phyloP scores from a whole-genome alignment of 352 stramenopile genomes.

The Pythium grandisporangium region DNA sequence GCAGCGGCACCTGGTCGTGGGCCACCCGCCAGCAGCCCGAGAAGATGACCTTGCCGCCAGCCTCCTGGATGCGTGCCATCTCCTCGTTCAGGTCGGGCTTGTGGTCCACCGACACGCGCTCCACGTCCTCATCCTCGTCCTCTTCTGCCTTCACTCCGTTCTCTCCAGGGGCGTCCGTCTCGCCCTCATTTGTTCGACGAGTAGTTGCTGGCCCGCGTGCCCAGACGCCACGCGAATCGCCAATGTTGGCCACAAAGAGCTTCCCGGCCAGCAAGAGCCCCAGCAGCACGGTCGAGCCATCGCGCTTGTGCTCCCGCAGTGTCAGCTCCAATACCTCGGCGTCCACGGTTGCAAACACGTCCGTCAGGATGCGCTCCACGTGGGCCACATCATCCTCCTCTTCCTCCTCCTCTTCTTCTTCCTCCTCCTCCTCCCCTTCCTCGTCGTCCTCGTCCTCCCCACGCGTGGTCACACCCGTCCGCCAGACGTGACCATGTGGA shows the following conservation, averaged over 20 bases:
- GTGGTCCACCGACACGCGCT: slow-evolving; percentile 70
- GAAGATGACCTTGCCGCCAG: slow-evolving; percentile 70
- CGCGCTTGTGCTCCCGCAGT: slow-evolving; percentile 54
- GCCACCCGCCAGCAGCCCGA: slow-evolving; percentile 80
- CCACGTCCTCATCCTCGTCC: too few species aligned
- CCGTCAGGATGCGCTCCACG: too few species aligned
- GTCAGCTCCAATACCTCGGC: slow-evolving; percentile 66
- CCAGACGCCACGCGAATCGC: slow-evolving; percentile 64
- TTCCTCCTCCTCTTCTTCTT: slow-evolving; percentile 41
- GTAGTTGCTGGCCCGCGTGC: too few species aligned
- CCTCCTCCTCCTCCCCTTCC: too few species aligned
- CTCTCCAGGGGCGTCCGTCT: too few species aligned
- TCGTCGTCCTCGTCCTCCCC: slow-evolving; percentile 40
- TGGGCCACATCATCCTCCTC: too few species aligned
- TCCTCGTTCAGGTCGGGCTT: slow-evolving; percentile 65
- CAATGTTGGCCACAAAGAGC: slow-evolving; percentile 70
- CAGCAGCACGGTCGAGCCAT: slow-evolving; percentile 70
- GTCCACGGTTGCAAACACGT: slow-evolving; percentile 52
- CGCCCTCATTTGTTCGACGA: slow-evolving; percentile 22
- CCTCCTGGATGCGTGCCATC: slow-evolving; percentile 42
- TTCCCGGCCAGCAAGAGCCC: slow-evolving; percentile 58
- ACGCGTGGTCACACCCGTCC: too few species aligned
- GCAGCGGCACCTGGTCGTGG: slow-evolving; percentile 57
- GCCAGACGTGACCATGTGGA: slow-evolving; percentile 17
- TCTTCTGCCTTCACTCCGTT: too few species aligned